Evolutionary conservation across 2,329 filamentous ascomycete species (phyloP).

Genomic region (Coniochaeta ligniaria): DNA sequence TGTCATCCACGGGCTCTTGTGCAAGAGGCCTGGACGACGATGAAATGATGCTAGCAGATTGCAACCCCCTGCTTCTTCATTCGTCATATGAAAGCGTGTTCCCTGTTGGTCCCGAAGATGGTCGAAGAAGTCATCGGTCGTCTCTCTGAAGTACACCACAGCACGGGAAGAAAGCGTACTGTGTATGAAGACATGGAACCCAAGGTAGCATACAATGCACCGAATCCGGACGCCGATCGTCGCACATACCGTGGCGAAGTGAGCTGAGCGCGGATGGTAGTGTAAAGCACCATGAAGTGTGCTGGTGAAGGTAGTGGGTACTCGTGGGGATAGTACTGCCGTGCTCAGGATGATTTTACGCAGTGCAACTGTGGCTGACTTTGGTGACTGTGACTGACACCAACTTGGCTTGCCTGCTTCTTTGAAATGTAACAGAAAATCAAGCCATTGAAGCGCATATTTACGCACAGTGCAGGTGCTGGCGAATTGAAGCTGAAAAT

Average conservation of each 20-base stretch:
- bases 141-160: not conserved
- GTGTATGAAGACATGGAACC: not conserved
- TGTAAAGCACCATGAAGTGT: not conserved
- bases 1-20: not conserved
- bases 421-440: too few relatives aligned
- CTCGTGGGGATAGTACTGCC: too few relatives aligned
- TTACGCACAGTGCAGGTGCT: too few relatives aligned
- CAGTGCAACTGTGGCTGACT: conserved; percentile 1
- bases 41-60: not conserved
- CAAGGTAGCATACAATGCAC: too few relatives aligned
- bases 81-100: not conserved
- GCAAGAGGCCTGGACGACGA: not conserved
- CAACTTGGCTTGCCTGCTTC: not conserved
- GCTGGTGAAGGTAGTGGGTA: not conserved
- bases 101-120: not conserved
- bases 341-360: conserved; percentile 1
- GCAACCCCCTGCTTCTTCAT: not conserved
- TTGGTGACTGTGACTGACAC: not conserved
- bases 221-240: not conserved
- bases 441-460: too few relatives aligned
- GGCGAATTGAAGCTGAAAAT: too few relatives aligned
- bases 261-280: not conserved
- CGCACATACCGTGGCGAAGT: not conserved
- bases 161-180: not conserved
- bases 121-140: not conserved